Percentiles rank a stretch among this genome's conserved stretches.
Evolutionary conservation across 805 yeast species (phyloP).

Genomic region (Torulaspora indica): DNA sequence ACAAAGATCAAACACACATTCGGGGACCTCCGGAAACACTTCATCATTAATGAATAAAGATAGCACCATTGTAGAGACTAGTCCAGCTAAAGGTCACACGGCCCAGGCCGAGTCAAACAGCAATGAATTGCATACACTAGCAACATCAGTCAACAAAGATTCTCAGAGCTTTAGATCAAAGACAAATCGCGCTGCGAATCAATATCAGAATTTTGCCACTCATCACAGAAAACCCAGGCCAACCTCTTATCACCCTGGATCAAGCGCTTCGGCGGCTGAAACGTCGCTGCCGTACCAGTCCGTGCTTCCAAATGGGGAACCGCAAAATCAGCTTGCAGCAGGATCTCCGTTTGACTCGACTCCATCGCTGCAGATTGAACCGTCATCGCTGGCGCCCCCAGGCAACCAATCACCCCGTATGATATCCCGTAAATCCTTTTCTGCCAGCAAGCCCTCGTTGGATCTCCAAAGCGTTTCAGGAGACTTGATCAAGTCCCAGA

Average conservation of each 20-base stretch:
- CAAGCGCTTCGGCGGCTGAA: slow-evolving; percentile 8
- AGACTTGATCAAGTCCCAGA: slow-evolving; percentile 36
- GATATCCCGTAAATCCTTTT: slow-evolving; percentile 23
- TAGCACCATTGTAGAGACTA: slow-evolving; percentile 27
- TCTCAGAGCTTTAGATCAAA: slow-evolving; percentile 1
- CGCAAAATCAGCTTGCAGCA: slow-evolving; percentile 21
- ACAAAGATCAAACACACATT: slow-evolving; percentile 39
- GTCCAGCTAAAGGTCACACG: slow-evolving; percentile 17
- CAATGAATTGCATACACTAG: not conserved
- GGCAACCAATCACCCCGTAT: slow-evolving; percentile 22
- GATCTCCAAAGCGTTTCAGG: slow-evolving; percentile 37
- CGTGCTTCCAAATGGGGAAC: slow-evolving; percentile 27
- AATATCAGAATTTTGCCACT: slow-evolving; percentile 18
- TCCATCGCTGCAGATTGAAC: slow-evolving; percentile 17
- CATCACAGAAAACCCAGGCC: slow-evolving; percentile 69
- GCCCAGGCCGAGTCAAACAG: not conserved
- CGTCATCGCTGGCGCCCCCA: slow-evolving; percentile 10
- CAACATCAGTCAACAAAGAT: not conserved
- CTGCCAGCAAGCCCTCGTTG: slow-evolving; percentile 35
- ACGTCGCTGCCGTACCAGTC: slow-evolving; percentile 13
- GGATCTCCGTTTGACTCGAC: slow-evolving; percentile 20
- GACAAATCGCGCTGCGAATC: not conserved
- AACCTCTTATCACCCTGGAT: slow-evolving; percentile 69
- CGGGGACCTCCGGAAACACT: slow-evolving; percentile 24
- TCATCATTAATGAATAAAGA: slow-evolving; percentile 25